Conservation (phyloP, 768 basidiomycete genomes). For the Rhodosporidiobolus sp. region DNA sequence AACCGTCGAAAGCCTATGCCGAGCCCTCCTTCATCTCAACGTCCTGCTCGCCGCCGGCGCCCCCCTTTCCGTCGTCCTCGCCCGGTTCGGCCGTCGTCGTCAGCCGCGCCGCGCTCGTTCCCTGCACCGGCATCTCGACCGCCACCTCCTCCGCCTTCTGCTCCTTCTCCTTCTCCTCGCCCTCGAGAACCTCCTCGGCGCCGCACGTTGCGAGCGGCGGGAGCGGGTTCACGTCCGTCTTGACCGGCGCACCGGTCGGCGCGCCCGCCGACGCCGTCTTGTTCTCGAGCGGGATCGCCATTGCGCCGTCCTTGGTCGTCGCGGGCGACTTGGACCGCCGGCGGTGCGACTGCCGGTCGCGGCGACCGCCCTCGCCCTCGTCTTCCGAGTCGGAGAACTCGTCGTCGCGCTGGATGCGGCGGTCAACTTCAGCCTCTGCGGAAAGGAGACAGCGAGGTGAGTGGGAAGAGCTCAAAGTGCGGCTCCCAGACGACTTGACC, state of each 20-base stretch:
- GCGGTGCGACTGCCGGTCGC: constrained; percentile 28
- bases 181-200: constrained; percentile 23
- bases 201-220: constrained; percentile 28
- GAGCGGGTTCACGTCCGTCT: neutral
- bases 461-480: too few species aligned
- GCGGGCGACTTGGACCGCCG: neutral
- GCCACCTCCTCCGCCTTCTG: neutral
- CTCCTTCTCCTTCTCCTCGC: neutral
- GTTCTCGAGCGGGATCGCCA: constrained; percentile 11
- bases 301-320: neutral
- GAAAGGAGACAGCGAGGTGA: neutral
- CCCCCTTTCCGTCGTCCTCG: constrained; percentile 10
- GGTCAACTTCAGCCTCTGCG: constrained; percentile 67
- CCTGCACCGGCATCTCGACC: constrained; percentile 31
- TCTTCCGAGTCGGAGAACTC: constrained; percentile 97
- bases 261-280: constrained; percentile 4
- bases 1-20: too few species aligned
- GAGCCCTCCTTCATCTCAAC: constrained; percentile 16
- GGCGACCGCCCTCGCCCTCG: constrained; percentile 67
- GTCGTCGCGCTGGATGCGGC: constrained; percentile 74
- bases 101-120: constrained; percentile 37
- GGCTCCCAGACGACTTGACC: too few species aligned
- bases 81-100: constrained; percentile 29
- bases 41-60: too few species aligned
- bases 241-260: constrained; percentile 10